A percentile compares a stretch with the other conserved stretches of the same genome.
These are phyloP conservation scores for Lasiodiplodia hormozganensis DNA, from an alignment of 2,329 filamentous ascomycete species.

Conservation along the genomic window DNA sequence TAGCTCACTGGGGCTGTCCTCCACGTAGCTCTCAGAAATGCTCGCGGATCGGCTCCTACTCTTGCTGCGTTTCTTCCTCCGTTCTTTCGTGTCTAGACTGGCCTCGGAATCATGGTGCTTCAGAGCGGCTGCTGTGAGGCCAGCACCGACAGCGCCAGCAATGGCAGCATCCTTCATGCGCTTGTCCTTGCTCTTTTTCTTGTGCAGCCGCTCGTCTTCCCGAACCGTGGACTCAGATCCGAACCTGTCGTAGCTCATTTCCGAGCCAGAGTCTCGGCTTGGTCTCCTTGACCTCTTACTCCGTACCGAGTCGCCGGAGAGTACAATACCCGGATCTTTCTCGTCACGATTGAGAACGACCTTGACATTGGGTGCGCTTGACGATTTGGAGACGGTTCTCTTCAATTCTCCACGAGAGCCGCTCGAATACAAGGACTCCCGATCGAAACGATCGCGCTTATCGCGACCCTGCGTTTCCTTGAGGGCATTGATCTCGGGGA, in stretches of 20 bases:
- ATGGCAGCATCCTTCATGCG: slow-evolving; percentile 62
- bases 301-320: slow-evolving; percentile 62
- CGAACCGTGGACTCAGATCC: slow-evolving; percentile 38
- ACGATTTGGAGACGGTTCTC: slow-evolving; percentile 65
- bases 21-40: slow-evolving; percentile 58
- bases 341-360: slow-evolving; percentile 66
- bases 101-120: slow-evolving; percentile 70
- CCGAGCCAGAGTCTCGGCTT: slow-evolving; percentile 58
- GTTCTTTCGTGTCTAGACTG: slow-evolving; percentile 56
- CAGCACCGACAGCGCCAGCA: slow-evolving; percentile 60
- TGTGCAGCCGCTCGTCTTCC: slow-evolving; percentile 59
- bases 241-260: slow-evolving; percentile 43
- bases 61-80: slow-evolving; percentile 56
- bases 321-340: slow-evolving; percentile 63
- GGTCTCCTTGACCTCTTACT: slow-evolving; percentile 62
- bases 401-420: slow-evolving; percentile 54
- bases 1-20: slow-evolving; percentile 58
- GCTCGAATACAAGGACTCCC: slow-evolving; percentile 66
- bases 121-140: slow-evolving; percentile 67
- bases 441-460: slow-evolving; percentile 69
- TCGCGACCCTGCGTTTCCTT: slow-evolving; percentile 81
- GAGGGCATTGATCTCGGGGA: slow-evolving; percentile 89
- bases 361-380: slow-evolving; percentile 67
- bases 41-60: slow-evolving; percentile 61
- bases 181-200: slow-evolving; percentile 61